phyloP scores from a whole-genome alignment of 1,284 basidiomycete genomes.

The Moesziomyces sp. region DNA sequence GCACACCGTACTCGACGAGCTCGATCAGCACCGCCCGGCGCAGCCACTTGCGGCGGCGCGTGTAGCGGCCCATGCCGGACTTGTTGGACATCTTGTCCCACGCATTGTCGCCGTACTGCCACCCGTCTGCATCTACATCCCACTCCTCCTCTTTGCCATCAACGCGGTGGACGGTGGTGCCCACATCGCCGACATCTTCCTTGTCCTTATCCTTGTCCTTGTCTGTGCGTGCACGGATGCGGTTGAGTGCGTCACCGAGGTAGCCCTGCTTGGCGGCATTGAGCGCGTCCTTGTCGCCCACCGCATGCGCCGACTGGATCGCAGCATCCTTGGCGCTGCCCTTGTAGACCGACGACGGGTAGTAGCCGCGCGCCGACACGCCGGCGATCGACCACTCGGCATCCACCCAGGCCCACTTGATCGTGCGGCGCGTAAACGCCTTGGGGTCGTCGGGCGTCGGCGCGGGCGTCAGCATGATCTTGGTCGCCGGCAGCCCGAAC shows the following conservation, averaged over 20 bases:
- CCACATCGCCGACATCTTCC: conserved; percentile 27
- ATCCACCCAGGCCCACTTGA: conserved; percentile 70
- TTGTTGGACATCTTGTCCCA: conserved; percentile 84
- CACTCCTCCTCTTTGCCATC: conserved; percentile 17
- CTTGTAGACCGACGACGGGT: conserved; percentile 29
- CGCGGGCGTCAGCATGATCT: conserved; percentile 61
- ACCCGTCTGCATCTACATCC: conserved; percentile 84
- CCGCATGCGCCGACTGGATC: conserved; percentile 19
- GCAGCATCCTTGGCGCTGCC: conserved; percentile 42
- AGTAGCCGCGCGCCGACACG: conserved; percentile 33
- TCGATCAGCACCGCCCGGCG: conserved; percentile 68
- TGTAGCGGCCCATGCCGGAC: conserved; percentile 81
- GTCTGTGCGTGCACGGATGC: conserved; percentile 25
- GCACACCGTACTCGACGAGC: conserved; percentile 56
- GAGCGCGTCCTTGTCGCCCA: conserved; percentile 34
- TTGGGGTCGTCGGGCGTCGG: conserved; percentile 52
- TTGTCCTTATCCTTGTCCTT: background rate
- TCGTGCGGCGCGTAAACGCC: conserved; percentile 58
- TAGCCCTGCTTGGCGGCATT: conserved; percentile 43
- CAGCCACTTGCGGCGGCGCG: conserved; percentile 68
- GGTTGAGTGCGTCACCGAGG: conserved; percentile 40
- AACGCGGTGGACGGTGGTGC: conserved; percentile 19
- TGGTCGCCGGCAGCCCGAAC: conserved; percentile 71
- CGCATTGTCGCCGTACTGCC: conserved; percentile 95
- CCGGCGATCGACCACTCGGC: conserved; percentile 69